Percentiles rank a stretch among this genome's conserved stretches.
phyloP scores from a whole-genome alignment of 805 yeast genomes.

The Wickerhamiella bombiphila region DNA sequence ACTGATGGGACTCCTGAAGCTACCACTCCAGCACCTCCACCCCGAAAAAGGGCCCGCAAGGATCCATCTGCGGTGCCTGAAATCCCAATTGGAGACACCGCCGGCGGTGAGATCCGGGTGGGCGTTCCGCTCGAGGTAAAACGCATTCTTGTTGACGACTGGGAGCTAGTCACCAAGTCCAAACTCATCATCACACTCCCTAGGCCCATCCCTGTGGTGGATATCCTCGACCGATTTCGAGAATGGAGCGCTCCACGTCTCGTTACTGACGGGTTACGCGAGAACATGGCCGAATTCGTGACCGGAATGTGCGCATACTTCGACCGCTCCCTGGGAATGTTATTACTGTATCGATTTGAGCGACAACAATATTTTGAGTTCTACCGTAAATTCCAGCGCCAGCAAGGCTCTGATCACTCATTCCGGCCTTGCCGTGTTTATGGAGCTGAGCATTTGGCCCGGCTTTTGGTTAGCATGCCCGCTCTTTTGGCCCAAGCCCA shows the following conservation, averaged over 20 bases:
- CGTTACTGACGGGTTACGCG: conserved; percentile 27
- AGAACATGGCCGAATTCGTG: conserved; percentile 51
- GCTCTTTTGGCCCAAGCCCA: conserved; percentile 64
- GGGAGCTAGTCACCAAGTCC: conserved; percentile 82
- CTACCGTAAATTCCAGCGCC: no score
- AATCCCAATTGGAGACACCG: not conserved
- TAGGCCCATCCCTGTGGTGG: conserved; percentile 35
- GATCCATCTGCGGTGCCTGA: not conserved
- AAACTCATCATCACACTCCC: conserved; percentile 59
- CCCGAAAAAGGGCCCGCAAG: not conserved
- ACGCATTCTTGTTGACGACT: conserved; percentile 68
- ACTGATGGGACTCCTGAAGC: no score
- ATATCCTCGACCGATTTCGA: conserved; percentile 40
- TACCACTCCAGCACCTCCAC: no score
- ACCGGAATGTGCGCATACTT: conserved; percentile 60
- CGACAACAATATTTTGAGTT: conserved; percentile 54
- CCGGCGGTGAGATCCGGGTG: conserved; percentile 37
- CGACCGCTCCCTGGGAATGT: conserved; percentile 53
- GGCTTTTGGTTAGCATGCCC: conserved; percentile 68
- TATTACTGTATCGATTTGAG: conserved; percentile 61
- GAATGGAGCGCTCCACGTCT: conserved; percentile 6
- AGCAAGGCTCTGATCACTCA: conserved; percentile 21
- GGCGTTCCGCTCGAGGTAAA: conserved; percentile 54
- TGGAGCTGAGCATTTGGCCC: conserved; percentile 68
- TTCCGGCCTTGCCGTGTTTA: conserved; percentile 37